A percentile compares a stretch with the other conserved stretches of the same genome.
Conservation (phyloP, 1,284 basidiomycete species). For the Coriolopsis trogii region DNA sequence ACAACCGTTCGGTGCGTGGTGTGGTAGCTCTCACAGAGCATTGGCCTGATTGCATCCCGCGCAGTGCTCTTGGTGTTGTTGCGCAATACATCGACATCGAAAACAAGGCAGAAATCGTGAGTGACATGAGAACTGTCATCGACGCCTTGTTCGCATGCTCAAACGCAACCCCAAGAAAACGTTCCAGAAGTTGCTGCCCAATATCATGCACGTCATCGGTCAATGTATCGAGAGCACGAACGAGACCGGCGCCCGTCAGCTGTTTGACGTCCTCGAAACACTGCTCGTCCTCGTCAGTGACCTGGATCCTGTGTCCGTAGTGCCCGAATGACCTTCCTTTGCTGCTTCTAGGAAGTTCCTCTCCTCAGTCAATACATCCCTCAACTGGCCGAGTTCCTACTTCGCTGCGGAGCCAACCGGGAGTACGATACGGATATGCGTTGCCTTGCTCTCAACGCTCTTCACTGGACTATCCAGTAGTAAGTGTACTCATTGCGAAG, state of each 20-base stretch:
- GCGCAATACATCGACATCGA: conserved; percentile 92
- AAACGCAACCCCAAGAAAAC: conserved; percentile 61
- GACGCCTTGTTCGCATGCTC: no score
- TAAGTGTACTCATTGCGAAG: conserved; percentile 34
- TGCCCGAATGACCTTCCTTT: conserved; percentile 5
- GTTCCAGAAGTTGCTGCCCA: conserved; percentile 89
- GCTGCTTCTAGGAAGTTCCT: conserved; percentile 96
- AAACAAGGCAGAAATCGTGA: conserved; percentile 86
- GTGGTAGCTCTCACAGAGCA: background rate
- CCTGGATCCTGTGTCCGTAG: no score
- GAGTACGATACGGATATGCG: conserved; percentile 83
- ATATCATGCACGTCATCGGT: conserved; percentile 90
- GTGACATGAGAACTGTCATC: conserved; percentile 35
- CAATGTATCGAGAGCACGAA: conserved; percentile 85
- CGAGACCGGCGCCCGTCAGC: conserved; percentile 83
- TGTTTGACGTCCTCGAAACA: conserved; percentile 97
- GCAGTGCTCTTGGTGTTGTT: conserved; percentile 86
- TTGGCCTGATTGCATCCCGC: conserved; percentile 9
- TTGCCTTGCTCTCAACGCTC: conserved; percentile 90
- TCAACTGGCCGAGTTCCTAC: conserved; percentile 89
- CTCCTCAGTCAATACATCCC: conserved; percentile 89
- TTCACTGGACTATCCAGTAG: conserved; percentile 97
- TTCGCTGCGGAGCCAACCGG: conserved; percentile 84
- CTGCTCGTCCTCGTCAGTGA: conserved; percentile 86
- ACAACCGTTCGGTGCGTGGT: conserved; percentile 77